phyloP scores from a whole-genome alignment of 495 filamentous ascomycete genomes.

The Penicillium waksmanii region DNA sequence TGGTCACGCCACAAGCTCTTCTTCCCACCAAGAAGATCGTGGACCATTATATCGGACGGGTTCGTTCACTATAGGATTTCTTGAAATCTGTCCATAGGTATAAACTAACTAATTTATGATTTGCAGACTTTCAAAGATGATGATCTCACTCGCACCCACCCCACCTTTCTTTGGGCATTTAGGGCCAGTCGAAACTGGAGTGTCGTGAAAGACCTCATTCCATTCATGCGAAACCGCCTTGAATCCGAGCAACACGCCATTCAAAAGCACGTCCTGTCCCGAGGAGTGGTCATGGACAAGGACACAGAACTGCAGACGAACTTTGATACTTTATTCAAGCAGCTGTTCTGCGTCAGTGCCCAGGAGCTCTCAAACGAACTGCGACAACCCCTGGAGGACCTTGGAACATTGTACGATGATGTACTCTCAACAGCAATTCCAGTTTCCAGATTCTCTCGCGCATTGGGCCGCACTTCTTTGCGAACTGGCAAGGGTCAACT shows the following conservation, averaged over 20 bases:
- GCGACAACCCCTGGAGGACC: slow-evolving; percentile 59
- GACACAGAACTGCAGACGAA: slow-evolving; percentile 52
- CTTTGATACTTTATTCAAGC: slow-evolving; percentile 80
- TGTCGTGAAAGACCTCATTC: slow-evolving; percentile 65
- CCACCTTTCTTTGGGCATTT: slow-evolving; percentile 87
- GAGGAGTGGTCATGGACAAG: slow-evolving; percentile 38
- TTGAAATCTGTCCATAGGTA: not conserved
- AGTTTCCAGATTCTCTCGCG: slow-evolving; percentile 37
- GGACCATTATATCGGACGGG: slow-evolving; percentile 71
- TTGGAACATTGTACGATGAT: slow-evolving; percentile 79
- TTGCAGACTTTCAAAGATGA: slow-evolving; percentile 68
- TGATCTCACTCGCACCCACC: slow-evolving; percentile 73
- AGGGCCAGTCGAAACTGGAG: slow-evolving; percentile 77
- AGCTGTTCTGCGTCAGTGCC: slow-evolving; percentile 82
- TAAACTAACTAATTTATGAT: not conserved
- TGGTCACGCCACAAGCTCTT: slow-evolving; percentile 80
- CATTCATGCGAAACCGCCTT: slow-evolving; percentile 67
- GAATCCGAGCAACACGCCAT: slow-evolving; percentile 37
- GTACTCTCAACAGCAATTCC: slow-evolving; percentile 67
- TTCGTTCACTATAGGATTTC: slow-evolving; percentile 30
- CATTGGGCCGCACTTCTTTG: slow-evolving; percentile 40
- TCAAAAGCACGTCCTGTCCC: slow-evolving; percentile 45
- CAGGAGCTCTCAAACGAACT: slow-evolving; percentile 69
- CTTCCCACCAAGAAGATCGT: slow-evolving; percentile 83
- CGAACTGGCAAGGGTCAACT: slow-evolving; percentile 68